A percentile compares a stretch with the other conserved stretches of the same genome.
Conservation (phyloP, 106 monocot genomes). For the Narthecium ossifragum region DNA sequence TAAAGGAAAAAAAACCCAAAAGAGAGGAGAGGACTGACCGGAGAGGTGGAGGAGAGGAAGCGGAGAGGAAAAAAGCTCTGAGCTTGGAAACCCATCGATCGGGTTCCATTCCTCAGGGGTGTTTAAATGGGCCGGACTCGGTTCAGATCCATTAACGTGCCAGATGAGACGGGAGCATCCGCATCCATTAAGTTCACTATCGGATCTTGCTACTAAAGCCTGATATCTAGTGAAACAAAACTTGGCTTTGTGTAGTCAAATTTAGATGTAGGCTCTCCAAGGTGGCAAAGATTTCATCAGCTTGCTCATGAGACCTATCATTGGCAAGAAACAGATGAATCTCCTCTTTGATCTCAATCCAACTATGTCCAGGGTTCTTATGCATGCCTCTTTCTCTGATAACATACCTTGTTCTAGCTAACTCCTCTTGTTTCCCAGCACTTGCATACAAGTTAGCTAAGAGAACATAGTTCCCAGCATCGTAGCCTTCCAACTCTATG, state of each 20-base stretch:
- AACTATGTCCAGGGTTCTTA: constrained; percentile 51
- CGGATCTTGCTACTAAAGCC: no score
- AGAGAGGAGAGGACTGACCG: background rate
- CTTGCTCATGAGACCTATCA: constrained; percentile 29
- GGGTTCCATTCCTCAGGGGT: no score
- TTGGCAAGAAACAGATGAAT: constrained; percentile 47
- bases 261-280: constrained; percentile 16
- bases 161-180: no score
- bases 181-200: no score
- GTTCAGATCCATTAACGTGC: no score
- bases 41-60: background rate
- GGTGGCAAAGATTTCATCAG: constrained; percentile 24
- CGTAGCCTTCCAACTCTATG: constrained; percentile 30
- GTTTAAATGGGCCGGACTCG: no score
- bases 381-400: constrained; percentile 25
- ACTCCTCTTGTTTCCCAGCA: constrained; percentile 22
- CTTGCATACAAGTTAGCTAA: constrained; percentile 45
- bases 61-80: background rate
- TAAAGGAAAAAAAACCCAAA: no score
- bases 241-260: constrained; percentile 22
- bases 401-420: constrained; percentile 19
- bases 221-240: no score
- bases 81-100: no score
- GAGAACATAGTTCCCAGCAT: constrained; percentile 37
- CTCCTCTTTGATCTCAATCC: constrained; percentile 36